Evolutionary conservation across 2,329 filamentous ascomycete genomes (phyloP).

Genomic region (Fusarium sp.): DNA sequence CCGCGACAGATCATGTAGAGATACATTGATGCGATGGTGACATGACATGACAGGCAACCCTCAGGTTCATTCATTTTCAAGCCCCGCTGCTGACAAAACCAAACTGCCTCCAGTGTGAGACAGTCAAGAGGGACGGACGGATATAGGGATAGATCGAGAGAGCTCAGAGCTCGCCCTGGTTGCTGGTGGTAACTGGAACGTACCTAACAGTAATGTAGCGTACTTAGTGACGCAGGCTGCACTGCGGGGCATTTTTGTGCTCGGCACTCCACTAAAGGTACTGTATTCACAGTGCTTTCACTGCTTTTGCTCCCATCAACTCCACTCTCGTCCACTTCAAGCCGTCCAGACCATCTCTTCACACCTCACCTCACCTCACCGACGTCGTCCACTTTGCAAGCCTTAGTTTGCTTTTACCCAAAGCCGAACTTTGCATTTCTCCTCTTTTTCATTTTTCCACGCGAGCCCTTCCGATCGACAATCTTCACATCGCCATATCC

Average conservation of each 20-base stretch:
- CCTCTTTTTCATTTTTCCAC: constrained; percentile 39
- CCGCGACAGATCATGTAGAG: constrained; percentile 19
- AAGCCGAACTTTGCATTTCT: constrained; percentile 41
- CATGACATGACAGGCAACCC: constrained; percentile 13
- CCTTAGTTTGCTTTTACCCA: constrained; percentile 35
- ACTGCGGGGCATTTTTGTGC: constrained; percentile 35
- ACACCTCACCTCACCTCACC: constrained; percentile 46
- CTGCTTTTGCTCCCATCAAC: constrained; percentile 17
- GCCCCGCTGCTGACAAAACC: constrained; percentile 42
- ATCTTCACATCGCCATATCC: constrained; percentile 4
- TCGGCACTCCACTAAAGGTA: constrained; percentile 31
- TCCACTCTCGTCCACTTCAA: constrained; percentile 36
- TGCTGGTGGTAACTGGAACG: constrained; percentile 27
- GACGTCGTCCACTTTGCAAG: constrained; percentile 43
- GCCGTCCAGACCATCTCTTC: constrained; percentile 34
- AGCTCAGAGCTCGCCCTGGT: constrained; percentile 20
- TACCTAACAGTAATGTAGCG: neutral
- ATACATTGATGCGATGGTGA: constrained; percentile 27
- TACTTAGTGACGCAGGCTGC: constrained; percentile 21
- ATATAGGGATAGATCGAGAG: constrained; percentile 11
- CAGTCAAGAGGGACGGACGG: neutral
- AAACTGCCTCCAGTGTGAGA: constrained; percentile 14
- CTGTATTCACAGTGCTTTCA: constrained; percentile 34
- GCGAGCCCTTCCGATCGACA: constrained; percentile 16
- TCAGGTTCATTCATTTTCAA: neutral